These are phyloP conservation scores for Saccharomyces hybrid DNA, from an alignment of 1,139 yeast genomes.

Conservation along the genomic window DNA sequence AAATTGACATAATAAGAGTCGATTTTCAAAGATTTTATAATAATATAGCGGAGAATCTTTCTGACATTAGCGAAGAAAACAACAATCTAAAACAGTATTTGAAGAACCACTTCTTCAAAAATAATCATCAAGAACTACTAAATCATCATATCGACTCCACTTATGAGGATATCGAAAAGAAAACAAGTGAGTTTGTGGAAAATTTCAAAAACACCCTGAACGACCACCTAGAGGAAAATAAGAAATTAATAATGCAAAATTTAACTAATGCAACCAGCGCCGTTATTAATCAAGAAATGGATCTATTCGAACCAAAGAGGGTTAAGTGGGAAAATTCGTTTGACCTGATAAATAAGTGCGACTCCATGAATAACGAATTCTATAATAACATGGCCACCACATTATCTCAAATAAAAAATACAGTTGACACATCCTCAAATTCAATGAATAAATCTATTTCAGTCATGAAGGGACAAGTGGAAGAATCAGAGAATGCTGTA, in stretches of 20 bases:
- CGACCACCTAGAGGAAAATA: slow-evolving; percentile 27
- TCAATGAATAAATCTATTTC: slow-evolving; percentile 14
- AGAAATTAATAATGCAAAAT: slow-evolving; percentile 25
- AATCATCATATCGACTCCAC: slow-evolving; percentile 24
- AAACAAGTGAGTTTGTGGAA: slow-evolving; percentile 26
- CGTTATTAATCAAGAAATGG: slow-evolving; percentile 30
- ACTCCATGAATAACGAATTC: slow-evolving; percentile 26
- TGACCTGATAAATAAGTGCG: slow-evolving; percentile 32
- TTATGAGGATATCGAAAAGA: slow-evolving; percentile 25
- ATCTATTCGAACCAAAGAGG: slow-evolving; percentile 26
- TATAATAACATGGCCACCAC: slow-evolving; percentile 5
- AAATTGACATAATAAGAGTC: slow-evolving; percentile 10
- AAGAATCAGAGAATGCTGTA: slow-evolving; percentile 10
- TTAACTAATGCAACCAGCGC: slow-evolving; percentile 28
- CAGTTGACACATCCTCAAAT: slow-evolving; percentile 1
- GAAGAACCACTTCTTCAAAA: slow-evolving; percentile 30
- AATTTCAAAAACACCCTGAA: slow-evolving; percentile 24
- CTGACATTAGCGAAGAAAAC: slow-evolving; percentile 30
- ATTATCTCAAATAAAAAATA: not conserved
- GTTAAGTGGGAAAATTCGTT: slow-evolving; percentile 32
- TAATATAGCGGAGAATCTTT: slow-evolving; percentile 21
- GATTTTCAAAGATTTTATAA: slow-evolving; percentile 15
- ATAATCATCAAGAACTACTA: slow-evolving; percentile 28
- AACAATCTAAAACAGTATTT: slow-evolving; percentile 31
- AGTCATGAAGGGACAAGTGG: slow-evolving; percentile 15